These are phyloP conservation scores for Boletus rubropictus DNA, from an alignment of 768 basidiomycete species.

Conservation along the genomic window DNA sequence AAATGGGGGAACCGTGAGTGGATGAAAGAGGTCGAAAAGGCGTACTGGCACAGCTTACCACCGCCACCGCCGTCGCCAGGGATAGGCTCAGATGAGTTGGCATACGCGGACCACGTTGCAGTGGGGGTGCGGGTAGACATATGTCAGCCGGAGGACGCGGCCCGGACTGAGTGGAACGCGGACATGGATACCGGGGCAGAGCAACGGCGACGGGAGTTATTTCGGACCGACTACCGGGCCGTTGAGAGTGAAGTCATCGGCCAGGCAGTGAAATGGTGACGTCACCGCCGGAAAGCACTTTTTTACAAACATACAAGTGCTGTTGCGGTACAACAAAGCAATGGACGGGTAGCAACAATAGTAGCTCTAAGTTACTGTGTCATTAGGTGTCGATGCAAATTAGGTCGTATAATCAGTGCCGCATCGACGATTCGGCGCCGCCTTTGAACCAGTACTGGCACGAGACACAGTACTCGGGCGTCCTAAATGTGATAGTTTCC, in stretches of 20 bases:
- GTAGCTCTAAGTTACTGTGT: constrained; percentile 27
- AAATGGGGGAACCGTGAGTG: constrained; percentile 83
- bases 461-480: constrained; percentile 48
- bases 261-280: constrained; percentile 67
- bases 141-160: constrained; percentile 30
- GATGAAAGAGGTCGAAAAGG: constrained; percentile 73
- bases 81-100: constrained; percentile 6
- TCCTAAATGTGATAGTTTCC: constrained; percentile 51
- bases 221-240: constrained; percentile 78
- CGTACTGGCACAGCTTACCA: constrained; percentile 70
- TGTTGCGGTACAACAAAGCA: constrained; percentile 20
- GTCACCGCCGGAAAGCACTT: constrained; percentile 8
- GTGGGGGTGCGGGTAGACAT: constrained; percentile 37
- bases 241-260: constrained; percentile 84
- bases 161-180: constrained; percentile 32
- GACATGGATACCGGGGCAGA: constrained; percentile 42
- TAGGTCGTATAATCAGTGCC: constrained; percentile 4
- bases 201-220: constrained; percentile 38
- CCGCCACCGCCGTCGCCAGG: constrained; percentile 44
- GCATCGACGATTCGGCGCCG: constrained; percentile 36
- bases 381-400: constrained; percentile 19
- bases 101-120: constrained; percentile 35
- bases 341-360: constrained; percentile 17
- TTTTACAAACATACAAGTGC: constrained; percentile 11
- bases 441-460: constrained; percentile 57